Evolutionary conservation across 164 flowering plant species (phyloP).

Genomic region (Piper betle): DNA sequence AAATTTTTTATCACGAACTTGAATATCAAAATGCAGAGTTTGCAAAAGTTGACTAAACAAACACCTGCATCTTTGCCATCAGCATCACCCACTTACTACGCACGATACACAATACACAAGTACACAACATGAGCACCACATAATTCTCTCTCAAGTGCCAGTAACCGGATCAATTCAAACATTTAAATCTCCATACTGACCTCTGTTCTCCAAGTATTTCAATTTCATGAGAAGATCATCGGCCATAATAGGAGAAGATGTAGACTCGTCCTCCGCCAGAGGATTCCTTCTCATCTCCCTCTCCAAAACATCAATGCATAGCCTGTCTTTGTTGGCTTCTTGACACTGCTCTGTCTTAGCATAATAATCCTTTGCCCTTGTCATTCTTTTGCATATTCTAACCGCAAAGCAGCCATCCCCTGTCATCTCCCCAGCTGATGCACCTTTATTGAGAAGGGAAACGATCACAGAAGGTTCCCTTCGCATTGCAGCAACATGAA

Average conservation of each 20-base stretch:
- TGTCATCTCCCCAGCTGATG: constrained; percentile 36
- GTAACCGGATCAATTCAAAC: not conserved
- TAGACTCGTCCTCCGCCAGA: constrained; percentile 17
- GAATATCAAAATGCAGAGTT: too few species aligned
- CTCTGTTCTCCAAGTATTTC: constrained; percentile 56
- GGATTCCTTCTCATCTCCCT: constrained; percentile 49
- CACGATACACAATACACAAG: too few species aligned
- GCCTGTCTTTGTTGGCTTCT: constrained; percentile 40
- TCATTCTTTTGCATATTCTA: constrained; percentile 42
- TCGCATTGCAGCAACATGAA: constrained; percentile 68
- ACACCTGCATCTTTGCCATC: too few species aligned
- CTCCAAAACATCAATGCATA: constrained; percentile 61
- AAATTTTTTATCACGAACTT: too few species aligned
- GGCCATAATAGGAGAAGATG: constrained; percentile 17
- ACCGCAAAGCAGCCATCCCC: constrained; percentile 45
- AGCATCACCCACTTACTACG: too few species aligned
- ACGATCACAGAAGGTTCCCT: constrained; percentile 55
- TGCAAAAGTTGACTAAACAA: too few species aligned
- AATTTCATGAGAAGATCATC: constrained; percentile 48
- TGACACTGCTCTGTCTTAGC: constrained; percentile 40
- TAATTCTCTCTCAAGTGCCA: too few species aligned
- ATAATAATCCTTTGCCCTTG: constrained; percentile 60
- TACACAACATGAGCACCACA: too few species aligned
- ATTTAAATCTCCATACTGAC: constrained; percentile 13
- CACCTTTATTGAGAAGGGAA: constrained; percentile 43